These are phyloP conservation scores for Triticum urartu DNA, from an alignment of 176 grass and related monocot species.

Conservation along the genomic window DNA sequence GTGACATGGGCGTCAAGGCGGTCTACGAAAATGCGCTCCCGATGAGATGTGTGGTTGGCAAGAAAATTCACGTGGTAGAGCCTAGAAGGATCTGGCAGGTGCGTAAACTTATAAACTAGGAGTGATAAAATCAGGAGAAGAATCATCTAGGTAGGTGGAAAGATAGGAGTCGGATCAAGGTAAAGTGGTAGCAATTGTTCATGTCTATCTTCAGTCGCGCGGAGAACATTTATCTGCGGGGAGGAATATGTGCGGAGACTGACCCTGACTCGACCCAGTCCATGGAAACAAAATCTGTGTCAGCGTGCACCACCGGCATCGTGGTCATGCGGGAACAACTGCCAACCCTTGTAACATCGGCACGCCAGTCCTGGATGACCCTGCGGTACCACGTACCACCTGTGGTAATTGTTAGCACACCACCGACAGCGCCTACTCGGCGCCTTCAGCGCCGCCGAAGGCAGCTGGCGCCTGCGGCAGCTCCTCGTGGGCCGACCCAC, in stretches of 20 bases:
- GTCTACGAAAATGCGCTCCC: constrained; percentile 12
- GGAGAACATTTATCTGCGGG: neutral
- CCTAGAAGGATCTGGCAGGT: constrained; percentile 29
- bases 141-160: constrained; percentile 30
- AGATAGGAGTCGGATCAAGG: constrained; percentile 20
- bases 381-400: too few relatives aligned
- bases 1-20: constrained; percentile 11
- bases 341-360: too few relatives aligned
- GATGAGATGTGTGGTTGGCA: neutral
- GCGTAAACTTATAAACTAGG: neutral
- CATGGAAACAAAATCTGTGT: neutral
- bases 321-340: neutral
- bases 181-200: constrained; percentile 18
- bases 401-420: too few relatives aligned
- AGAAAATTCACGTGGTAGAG: constrained; percentile 10
- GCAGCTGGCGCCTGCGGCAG: too few relatives aligned
- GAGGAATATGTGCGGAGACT: constrained; percentile 22
- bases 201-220: constrained; percentile 28
- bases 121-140: constrained; percentile 9
- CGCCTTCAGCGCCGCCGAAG: too few relatives aligned
- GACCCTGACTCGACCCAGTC: neutral
- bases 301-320: neutral
- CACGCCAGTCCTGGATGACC: too few relatives aligned
- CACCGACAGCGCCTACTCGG: too few relatives aligned
- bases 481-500: too few relatives aligned